These are phyloP conservation scores for Trichoderma sp. DNA, from an alignment of 2,329 filamentous ascomycete genomes.

Conservation along the genomic window DNA sequence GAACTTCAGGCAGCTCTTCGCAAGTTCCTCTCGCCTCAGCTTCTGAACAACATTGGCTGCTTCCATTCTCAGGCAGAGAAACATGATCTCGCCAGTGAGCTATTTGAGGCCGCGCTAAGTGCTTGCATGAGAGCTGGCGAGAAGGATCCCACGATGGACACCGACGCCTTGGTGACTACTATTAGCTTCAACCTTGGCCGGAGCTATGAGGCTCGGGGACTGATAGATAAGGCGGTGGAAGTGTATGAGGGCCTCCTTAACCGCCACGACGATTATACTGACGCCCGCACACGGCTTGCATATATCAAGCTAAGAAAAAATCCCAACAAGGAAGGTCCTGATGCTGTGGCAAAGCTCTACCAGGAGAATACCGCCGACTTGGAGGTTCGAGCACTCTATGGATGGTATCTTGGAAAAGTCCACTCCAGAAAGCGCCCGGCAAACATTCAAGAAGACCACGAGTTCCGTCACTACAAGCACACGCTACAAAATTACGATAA, in stretches of 20 bases:
- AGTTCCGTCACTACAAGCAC: slow-evolving; percentile 94
- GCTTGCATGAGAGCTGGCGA: slow-evolving; percentile 82
- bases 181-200: slow-evolving; percentile 96
- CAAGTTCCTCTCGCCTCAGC: slow-evolving; percentile 80
- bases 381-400: slow-evolving; percentile 89
- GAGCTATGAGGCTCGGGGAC: slow-evolving; percentile 83
- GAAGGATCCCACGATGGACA: slow-evolving; percentile 74
- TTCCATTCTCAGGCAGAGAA: slow-evolving; percentile 91
- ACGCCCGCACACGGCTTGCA: slow-evolving; percentile 83
- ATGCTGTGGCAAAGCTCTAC: slow-evolving; percentile 82
- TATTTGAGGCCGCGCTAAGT: slow-evolving; percentile 89
- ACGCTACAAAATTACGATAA: slow-evolving; percentile 94
- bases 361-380: slow-evolving; percentile 81
- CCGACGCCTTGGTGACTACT: slow-evolving; percentile 88
- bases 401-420: slow-evolving; percentile 88
- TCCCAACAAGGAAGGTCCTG: slow-evolving; percentile 82
- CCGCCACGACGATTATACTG: slow-evolving; percentile 88
- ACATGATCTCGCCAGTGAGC: slow-evolving; percentile 73
- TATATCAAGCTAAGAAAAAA: slow-evolving; percentile 84
- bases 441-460: slow-evolving; percentile 84
- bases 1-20: slow-evolving; percentile 64
- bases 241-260: slow-evolving; percentile 85
- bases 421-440: slow-evolving; percentile 76
- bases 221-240: slow-evolving; percentile 79
- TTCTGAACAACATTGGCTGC: slow-evolving; percentile 96